Percentiles rank a stretch among this genome's conserved stretches.
phyloP scores from a whole-genome alignment of 1,139 yeast species.

The Pichia sp. region DNA sequence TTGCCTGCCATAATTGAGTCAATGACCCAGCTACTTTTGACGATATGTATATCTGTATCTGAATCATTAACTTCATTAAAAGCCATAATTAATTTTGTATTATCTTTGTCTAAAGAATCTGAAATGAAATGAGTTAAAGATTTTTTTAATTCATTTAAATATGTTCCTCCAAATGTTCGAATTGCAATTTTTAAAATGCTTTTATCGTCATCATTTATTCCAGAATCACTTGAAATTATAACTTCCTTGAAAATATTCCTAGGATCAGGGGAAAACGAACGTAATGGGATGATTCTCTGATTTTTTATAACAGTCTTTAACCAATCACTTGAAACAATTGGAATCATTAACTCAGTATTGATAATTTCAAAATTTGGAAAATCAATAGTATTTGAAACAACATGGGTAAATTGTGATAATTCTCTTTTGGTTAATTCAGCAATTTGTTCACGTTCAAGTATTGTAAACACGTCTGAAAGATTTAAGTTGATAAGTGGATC shows the following conservation, averaged over 20 bases:
- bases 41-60: slow-evolving; percentile 45
- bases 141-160: slow-evolving; percentile 54
- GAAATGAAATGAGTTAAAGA: slow-evolving; percentile 77
- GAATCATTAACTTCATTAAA: slow-evolving; percentile 31
- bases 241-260: slow-evolving; percentile 55
- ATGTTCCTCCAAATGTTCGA: slow-evolving; percentile 69
- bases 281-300: slow-evolving; percentile 43
- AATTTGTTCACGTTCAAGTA: slow-evolving; percentile 14
- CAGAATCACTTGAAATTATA: slow-evolving; percentile 53
- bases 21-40: slow-evolving; percentile 71
- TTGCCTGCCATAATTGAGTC: slow-evolving; percentile 43
- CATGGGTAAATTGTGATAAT: slow-evolving; percentile 39
- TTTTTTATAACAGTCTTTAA: slow-evolving; percentile 42
- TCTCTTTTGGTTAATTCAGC: slow-evolving; percentile 17
- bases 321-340: slow-evolving; percentile 67
- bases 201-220: slow-evolving; percentile 45
- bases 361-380: slow-evolving; percentile 47
- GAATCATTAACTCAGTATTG: slow-evolving; percentile 52
- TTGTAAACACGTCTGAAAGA: slow-evolving; percentile 5
- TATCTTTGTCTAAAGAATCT: slow-evolving; percentile 43
- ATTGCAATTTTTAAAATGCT: slow-evolving; percentile 47
- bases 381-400: slow-evolving; percentile 47
- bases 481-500: slow-evolving; percentile 2
- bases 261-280: slow-evolving; percentile 64
- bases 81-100: slow-evolving; percentile 35